A percentile compares a stretch with the other conserved stretches of the same genome.
These are phyloP conservation scores for Ploettnerulaceae sp. DNA, from an alignment of 2,329 filamentous ascomycete genomes.

Conservation along the genomic window DNA sequence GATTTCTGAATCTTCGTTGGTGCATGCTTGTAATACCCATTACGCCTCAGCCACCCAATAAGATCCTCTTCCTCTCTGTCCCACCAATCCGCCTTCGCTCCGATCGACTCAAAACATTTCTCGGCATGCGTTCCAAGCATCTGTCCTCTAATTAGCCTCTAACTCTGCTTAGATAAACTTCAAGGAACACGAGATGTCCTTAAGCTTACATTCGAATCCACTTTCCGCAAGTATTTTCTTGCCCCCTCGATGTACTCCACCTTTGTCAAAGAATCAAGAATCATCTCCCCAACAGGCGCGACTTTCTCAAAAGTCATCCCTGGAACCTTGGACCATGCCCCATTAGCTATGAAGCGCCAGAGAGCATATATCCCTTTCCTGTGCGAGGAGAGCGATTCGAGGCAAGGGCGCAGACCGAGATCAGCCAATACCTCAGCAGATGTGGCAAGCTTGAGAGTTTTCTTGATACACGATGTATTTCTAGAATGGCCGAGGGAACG, in stretches of 20 bases:
- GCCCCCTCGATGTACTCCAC: slow-evolving; percentile 3
- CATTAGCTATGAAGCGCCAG: slow-evolving; percentile 5
- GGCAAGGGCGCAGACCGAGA: neutral
- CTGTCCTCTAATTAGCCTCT: no score
- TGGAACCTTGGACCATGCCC: slow-evolving; percentile 5
- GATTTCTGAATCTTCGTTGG: neutral
- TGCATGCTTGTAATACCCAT: slow-evolving; percentile 11
- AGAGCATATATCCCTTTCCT: slow-evolving; percentile 8
- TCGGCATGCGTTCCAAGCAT: slow-evolving; percentile 6
- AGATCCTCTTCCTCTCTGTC: slow-evolving; percentile 20
- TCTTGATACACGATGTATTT: slow-evolving; percentile 3
- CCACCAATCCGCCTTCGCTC: slow-evolving; percentile 12
- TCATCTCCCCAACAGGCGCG: slow-evolving; percentile 2
- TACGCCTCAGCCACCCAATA: slow-evolving; percentile 13
- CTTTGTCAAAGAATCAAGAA: slow-evolving; percentile 4
- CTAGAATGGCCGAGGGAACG: slow-evolving; percentile 7
- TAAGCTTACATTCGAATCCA: slow-evolving; percentile 6
- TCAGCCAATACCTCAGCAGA: neutral
- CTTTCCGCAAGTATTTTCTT: slow-evolving; percentile 4
- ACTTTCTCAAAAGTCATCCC: neutral
- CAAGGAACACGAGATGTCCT: neutral
- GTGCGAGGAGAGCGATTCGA: slow-evolving; percentile 7
- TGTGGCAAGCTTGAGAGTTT: slow-evolving; percentile 3
- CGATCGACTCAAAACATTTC: slow-evolving; percentile 12
- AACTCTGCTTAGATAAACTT: neutral